Percentiles rank a stretch among this genome's conserved stretches.
These are phyloP conservation scores for Sphagnurus paluster DNA, from an alignment of 1,284 basidiomycete species.

Conservation along the genomic window DNA sequence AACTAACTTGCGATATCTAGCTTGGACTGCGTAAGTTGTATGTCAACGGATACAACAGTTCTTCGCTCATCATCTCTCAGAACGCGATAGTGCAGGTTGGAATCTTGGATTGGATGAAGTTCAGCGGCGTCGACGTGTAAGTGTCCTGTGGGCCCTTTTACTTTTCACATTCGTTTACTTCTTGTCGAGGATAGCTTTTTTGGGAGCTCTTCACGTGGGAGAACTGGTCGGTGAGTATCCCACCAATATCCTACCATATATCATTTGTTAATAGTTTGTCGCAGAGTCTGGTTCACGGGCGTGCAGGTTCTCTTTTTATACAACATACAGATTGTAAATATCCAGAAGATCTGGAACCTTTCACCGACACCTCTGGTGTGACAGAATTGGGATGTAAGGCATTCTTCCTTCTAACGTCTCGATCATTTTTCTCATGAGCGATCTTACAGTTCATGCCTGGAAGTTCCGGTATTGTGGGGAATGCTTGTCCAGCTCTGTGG, in stretches of 20 bases:
- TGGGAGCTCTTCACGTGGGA: constrained; percentile 58
- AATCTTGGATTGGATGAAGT: constrained; percentile 47
- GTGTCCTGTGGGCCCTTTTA: constrained; percentile 5
- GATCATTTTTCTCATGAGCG: constrained; percentile 1
- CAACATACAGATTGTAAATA: constrained; percentile 50
- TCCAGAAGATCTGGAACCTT: constrained; percentile 43
- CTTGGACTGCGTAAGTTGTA: constrained; percentile 50
- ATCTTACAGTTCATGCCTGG: constrained; percentile 44
- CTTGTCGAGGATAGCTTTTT: constrained; percentile 44
- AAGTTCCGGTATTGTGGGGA: constrained; percentile 46
- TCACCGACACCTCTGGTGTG: constrained; percentile 29
- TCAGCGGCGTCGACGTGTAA: constrained; percentile 45
- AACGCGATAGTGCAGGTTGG: constrained; percentile 54
- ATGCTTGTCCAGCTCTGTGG: constrained; percentile 43
- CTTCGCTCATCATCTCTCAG: constrained; percentile 27
- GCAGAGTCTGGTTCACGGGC: constrained; percentile 47
- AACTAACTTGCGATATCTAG: constrained; percentile 24
- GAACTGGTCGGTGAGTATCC: constrained; percentile 43
- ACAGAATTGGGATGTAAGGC: constrained; percentile 44
- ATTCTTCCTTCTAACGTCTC: constrained; percentile 9
- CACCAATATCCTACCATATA: not conserved
- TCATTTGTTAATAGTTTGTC: constrained; percentile 3
- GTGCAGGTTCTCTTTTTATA: constrained; percentile 45
- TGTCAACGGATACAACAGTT: not conserved
- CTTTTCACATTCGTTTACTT: constrained; percentile 2